phyloP scores from a whole-genome alignment of 371 early-diverging fungal species.

The Actinomortierella wolfii region DNA sequence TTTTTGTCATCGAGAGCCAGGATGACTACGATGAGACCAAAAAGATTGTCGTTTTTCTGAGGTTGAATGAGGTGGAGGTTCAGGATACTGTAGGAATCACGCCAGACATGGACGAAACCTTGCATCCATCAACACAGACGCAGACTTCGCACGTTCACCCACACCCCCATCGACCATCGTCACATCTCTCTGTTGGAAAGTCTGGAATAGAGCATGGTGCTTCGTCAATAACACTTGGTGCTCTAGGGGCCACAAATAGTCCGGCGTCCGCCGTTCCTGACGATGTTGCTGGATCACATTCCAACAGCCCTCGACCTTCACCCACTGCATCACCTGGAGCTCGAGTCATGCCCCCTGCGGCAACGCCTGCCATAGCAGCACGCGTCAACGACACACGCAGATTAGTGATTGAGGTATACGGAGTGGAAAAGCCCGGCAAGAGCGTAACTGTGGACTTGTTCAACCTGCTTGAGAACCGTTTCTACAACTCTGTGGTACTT shows the following conservation, averaged over 20 bases:
- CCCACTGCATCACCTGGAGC: slow-evolving; percentile 45
- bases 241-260: no score
- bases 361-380: slow-evolving; percentile 7
- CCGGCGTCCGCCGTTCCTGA: background rate
- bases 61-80: slow-evolving; percentile 54
- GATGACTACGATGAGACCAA: slow-evolving; percentile 42
- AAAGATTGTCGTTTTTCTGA: slow-evolving; percentile 66
- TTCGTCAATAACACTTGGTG: no score
- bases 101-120: no score
- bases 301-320: slow-evolving; percentile 39
- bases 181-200: no score
- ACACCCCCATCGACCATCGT: no score
- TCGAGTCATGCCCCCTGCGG: slow-evolving; percentile 16
- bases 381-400: slow-evolving; percentile 54
- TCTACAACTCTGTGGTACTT: slow-evolving; percentile 67
- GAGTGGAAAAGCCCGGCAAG: slow-evolving; percentile 67
- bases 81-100: slow-evolving; percentile 5
- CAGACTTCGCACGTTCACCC: no score
- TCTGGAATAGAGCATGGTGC: no score
- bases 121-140: no score
- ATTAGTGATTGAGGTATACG: slow-evolving; percentile 74
- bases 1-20: slow-evolving; percentile 65
- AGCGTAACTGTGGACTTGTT: slow-evolving; percentile 73
- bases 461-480: slow-evolving; percentile 64
- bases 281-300: slow-evolving; percentile 34